Evolutionary conservation across 2,329 filamentous ascomycete species (phyloP).

Genomic region (Aspergillus sp.): DNA sequence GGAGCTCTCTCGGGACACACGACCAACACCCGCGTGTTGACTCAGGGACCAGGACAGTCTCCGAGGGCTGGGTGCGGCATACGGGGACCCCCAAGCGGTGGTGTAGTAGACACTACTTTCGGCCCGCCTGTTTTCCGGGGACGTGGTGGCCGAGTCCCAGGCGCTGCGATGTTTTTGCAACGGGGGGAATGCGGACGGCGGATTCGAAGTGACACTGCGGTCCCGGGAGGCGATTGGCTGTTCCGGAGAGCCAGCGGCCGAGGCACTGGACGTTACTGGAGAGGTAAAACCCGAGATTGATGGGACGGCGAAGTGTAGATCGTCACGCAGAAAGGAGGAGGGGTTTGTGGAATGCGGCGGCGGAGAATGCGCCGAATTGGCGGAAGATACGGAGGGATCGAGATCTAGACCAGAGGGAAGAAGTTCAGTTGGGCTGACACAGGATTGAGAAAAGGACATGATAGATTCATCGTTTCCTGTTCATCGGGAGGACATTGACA

Average conservation of each 20-base stretch:
- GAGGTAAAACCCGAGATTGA: slow-evolving; percentile 33
- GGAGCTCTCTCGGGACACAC: slow-evolving; percentile 33
- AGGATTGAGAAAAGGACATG: not conserved
- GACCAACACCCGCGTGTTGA: slow-evolving; percentile 47
- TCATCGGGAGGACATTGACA: not conserved
- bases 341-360: slow-evolving; percentile 27
- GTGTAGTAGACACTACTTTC: slow-evolving; percentile 62
- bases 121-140: slow-evolving; percentile 41
- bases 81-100: slow-evolving; percentile 89
- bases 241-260: slow-evolving; percentile 34
- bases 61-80: slow-evolving; percentile 61
- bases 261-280: slow-evolving; percentile 37
- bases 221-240: slow-evolving; percentile 26
- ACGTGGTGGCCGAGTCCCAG: slow-evolving; percentile 38
- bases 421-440: slow-evolving; percentile 5
- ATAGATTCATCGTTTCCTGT: not conserved
- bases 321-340: slow-evolving; percentile 25
- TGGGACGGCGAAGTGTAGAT: slow-evolving; percentile 30
- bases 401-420: slow-evolving; percentile 30
- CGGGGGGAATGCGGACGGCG: slow-evolving; percentile 28
- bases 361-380: slow-evolving; percentile 37
- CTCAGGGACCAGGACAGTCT: slow-evolving; percentile 39
- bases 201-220: slow-evolving; percentile 26
- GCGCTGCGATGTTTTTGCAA: slow-evolving; percentile 31
- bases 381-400: slow-evolving; percentile 37